These are phyloP conservation scores for Xanthoceras sorbifolium DNA, from an alignment of 345 rosid genomes.

Conservation along the genomic window DNA sequence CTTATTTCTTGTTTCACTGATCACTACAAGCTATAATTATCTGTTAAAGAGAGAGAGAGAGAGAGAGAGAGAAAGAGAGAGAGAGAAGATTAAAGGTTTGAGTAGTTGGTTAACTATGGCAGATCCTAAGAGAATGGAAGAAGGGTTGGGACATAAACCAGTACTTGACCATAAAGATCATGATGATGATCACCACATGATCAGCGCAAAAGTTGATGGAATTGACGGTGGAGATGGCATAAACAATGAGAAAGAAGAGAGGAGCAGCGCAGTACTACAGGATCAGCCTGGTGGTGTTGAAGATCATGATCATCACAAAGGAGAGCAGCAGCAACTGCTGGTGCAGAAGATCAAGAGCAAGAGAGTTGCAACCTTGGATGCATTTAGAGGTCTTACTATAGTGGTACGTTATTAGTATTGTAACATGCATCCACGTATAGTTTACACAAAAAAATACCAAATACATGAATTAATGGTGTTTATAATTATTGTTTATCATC, in stretches of 20 bases:
- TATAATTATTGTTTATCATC: background rate
- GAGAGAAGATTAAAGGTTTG: background rate
- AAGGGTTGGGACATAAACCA: constrained; percentile 35
- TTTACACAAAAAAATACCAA: too few relatives aligned
- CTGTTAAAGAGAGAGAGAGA: background rate
- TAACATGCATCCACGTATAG: too few relatives aligned
- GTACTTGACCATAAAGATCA: constrained; percentile 10
- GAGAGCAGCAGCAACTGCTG: constrained; percentile 22
- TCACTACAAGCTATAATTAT: background rate
- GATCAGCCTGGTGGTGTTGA: constrained; percentile 15
- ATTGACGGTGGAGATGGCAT: constrained; percentile 9
- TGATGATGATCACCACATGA: background rate
- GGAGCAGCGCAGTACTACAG: background rate
- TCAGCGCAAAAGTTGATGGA: constrained; percentile 4
- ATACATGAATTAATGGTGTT: background rate
- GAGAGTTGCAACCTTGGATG: constrained; percentile 62
- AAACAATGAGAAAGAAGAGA: background rate
- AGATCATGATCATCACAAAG: constrained; percentile 5
- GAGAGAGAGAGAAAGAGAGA: background rate
- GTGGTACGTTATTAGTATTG: constrained; percentile 34
- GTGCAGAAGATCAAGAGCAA: constrained; percentile 39
- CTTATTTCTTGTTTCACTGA: background rate
- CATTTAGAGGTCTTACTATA: constrained; percentile 63
- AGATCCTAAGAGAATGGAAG: constrained; percentile 53
- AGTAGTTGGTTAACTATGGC: constrained; percentile 24